phyloP scores from a whole-genome alignment of 306 rosid genomes.

The Urtica urens region DNA sequence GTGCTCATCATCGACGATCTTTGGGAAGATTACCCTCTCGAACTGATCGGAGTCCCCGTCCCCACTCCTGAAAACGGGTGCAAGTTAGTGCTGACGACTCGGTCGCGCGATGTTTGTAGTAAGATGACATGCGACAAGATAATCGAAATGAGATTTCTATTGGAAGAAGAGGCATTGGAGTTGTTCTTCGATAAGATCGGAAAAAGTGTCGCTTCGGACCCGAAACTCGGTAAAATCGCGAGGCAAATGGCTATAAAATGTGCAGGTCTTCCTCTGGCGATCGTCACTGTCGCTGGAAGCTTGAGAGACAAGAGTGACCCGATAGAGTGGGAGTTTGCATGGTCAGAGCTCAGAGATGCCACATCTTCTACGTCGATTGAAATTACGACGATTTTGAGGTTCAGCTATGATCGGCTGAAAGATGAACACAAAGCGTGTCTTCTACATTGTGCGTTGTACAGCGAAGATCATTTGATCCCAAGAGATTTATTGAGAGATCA shows the following conservation, averaged over 20 bases:
- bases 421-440: conserved; percentile 10
- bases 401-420: conserved; percentile 9
- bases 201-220: neutral
- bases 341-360: no score
- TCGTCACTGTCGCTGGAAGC: conserved; percentile 14
- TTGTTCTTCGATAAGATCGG: conserved; percentile 14
- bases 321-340: conserved; percentile 12
- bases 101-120: conserved; percentile 5
- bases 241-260: conserved; percentile 2
- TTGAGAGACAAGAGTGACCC: neutral
- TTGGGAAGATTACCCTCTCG: neutral
- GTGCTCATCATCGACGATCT: conserved; percentile 12
- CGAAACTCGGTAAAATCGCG: neutral
- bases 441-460: conserved; percentile 10
- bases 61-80: conserved; percentile 7
- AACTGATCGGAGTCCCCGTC: conserved; percentile 14
- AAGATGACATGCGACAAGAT: conserved; percentile 1
- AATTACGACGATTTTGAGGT: neutral
- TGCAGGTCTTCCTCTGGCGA: conserved; percentile 15
- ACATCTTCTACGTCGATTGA: conserved; percentile 12
- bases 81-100: conserved; percentile 11
- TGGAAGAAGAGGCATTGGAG: conserved; percentile 5
- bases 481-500: conserved; percentile 8
- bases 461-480: conserved; percentile 5
- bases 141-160: conserved; percentile 2